A percentile compares a stretch with the other conserved stretches of the same genome.
Evolutionary conservation across 1,284 basidiomycete species (phyloP).

Genomic region (Ceratobasidium sp.): DNA sequence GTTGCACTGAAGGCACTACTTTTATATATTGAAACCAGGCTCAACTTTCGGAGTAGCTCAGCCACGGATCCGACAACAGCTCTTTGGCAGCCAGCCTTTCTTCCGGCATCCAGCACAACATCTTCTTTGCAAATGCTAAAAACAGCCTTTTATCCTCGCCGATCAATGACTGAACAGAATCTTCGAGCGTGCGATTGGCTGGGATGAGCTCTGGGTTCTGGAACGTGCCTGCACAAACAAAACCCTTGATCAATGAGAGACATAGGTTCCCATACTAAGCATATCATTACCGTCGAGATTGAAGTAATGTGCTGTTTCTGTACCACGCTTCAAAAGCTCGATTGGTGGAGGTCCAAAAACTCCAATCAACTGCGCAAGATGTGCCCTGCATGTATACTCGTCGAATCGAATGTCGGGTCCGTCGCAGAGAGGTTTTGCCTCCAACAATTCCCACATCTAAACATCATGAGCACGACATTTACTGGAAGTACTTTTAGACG

Average conservation of each 20-base stretch:
- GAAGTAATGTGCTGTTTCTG: neutral
- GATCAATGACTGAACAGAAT: neutral
- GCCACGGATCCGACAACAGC: conserved; percentile 7
- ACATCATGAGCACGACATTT: neutral
- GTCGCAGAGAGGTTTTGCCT: neutral
- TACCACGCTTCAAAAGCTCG: neutral
- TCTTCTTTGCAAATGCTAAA: conserved; percentile 1
- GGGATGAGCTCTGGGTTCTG: neutral
- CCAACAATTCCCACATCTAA: conserved; percentile 20
- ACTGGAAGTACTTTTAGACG: neutral
- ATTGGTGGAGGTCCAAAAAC: conserved; percentile 15
- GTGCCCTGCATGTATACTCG: neutral
- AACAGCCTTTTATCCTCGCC: conserved; percentile 12
- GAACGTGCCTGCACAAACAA: neutral
- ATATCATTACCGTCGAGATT: neutral
- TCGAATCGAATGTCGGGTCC: neutral
- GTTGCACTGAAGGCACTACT: too few species aligned
- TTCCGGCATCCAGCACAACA: conserved; percentile 14
- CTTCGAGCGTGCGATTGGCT: neutral
- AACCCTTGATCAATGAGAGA: neutral
- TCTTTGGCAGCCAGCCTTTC: neutral
- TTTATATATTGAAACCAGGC: too few species aligned
- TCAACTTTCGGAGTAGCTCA: too few species aligned
- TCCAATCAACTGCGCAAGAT: conserved; percentile 1
- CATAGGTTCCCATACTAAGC: neutral